phyloP scores from a whole-genome alignment of 1,284 basidiomycete species.

The Moesziomyces globuligerus region DNA sequence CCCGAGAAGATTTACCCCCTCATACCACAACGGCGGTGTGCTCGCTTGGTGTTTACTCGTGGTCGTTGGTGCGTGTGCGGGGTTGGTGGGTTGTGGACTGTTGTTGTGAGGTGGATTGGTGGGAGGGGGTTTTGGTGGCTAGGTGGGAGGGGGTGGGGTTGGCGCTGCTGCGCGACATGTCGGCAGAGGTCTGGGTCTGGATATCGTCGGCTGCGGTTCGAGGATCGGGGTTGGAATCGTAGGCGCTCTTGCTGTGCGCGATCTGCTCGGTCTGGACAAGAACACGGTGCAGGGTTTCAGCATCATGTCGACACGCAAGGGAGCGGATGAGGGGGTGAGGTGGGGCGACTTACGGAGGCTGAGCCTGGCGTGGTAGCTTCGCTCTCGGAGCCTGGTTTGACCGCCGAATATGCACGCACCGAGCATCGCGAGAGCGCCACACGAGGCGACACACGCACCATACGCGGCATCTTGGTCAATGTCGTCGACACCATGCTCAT shows the following conservation, averaged over 20 bases:
- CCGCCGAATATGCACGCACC: constrained; percentile 25
- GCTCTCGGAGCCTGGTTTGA: constrained; percentile 43
- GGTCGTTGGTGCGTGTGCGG: too few species aligned
- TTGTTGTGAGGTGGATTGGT: constrained; percentile 1
- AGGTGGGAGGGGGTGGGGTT: constrained; percentile 9
- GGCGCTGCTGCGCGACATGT: constrained; percentile 15
- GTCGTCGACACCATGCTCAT: too few species aligned
- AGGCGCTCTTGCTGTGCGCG: constrained; percentile 28
- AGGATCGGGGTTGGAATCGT: constrained; percentile 27
- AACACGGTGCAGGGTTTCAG: background rate
- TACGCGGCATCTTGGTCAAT: too few species aligned
- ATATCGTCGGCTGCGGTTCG: constrained; percentile 12
- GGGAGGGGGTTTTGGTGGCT: constrained; percentile 23
- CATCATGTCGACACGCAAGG: background rate
- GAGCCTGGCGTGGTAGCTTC: constrained; percentile 40
- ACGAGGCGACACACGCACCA: too few species aligned
- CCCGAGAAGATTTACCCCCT: background rate
- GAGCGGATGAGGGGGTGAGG: background rate
- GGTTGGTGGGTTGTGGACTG: constrained; percentile 11
- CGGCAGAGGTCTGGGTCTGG: constrained; percentile 19
- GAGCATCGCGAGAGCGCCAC: too few species aligned
- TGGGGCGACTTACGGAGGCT: constrained; percentile 23
- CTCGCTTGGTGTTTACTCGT: too few species aligned
- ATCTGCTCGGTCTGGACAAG: constrained; percentile 36
- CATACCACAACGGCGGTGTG: constrained; percentile 16